Conservation (phyloP, 1,284 basidiomycete genomes). For the Cryptococcus hybrid region DNA sequence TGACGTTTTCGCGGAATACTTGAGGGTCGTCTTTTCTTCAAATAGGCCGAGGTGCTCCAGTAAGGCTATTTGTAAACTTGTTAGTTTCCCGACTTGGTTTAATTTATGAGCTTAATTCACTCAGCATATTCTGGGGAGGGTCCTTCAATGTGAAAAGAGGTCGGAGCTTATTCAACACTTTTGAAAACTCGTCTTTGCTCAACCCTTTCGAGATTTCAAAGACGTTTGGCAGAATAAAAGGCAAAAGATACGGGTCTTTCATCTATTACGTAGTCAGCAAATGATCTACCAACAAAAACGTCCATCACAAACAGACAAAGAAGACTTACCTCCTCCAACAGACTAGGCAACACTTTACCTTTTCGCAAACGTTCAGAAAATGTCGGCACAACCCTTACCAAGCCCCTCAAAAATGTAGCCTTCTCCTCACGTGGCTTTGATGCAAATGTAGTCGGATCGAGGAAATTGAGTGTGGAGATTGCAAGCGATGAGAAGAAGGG, state of each 20-base stretch:
- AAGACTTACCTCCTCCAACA: slow-evolving; percentile 79
- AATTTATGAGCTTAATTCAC: slow-evolving; percentile 21
- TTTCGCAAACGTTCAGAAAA: slow-evolving; percentile 85
- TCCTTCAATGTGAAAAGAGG: slow-evolving; percentile 90
- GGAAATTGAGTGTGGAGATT: slow-evolving; percentile 93
- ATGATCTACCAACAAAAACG: no score
- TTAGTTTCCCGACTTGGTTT: neutral
- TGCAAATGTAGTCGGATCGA: slow-evolving; percentile 93
- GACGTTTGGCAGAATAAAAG: slow-evolving; percentile 98
- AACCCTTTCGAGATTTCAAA: slow-evolving; percentile 83
- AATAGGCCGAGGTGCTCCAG: slow-evolving; percentile 86
- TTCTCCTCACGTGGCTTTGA: slow-evolving; percentile 94
- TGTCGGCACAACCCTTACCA: slow-evolving; percentile 73
- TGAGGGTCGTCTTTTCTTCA: slow-evolving; percentile 77
- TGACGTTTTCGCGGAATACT: slow-evolving; percentile 63
- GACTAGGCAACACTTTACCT: slow-evolving; percentile 88
- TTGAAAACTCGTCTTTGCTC: slow-evolving; percentile 75
- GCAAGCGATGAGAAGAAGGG: slow-evolving; percentile 95
- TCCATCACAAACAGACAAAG: neutral
- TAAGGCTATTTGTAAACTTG: slow-evolving; percentile 52
- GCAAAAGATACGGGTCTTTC: slow-evolving; percentile 87
- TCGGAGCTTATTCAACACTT: slow-evolving; percentile 77
- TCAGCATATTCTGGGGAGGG: slow-evolving; percentile 95
- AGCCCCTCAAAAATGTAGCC: slow-evolving; percentile 90
- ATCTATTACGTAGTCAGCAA: slow-evolving; percentile 56